Evolutionary conservation across 441 rosid genomes (phyloP).

Genomic region (Manihot esculenta): DNA sequence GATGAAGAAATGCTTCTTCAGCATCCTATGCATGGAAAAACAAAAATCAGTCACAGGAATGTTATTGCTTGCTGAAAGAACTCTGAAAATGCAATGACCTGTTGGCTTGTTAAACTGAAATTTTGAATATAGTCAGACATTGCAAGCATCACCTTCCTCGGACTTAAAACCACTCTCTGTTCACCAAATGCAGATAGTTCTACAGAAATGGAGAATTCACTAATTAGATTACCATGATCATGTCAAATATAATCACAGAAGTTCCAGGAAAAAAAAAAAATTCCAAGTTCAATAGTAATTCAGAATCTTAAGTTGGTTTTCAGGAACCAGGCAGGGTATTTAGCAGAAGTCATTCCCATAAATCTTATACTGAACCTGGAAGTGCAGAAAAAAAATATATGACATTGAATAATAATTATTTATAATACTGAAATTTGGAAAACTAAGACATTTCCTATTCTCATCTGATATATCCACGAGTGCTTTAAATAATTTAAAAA

Average conservation of each 20-base stretch:
- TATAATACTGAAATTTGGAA: background rate
- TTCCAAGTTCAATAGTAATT: background rate
- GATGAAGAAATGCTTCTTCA: conserved; percentile 87
- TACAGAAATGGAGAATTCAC: conserved; percentile 25
- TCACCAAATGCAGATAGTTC: conserved; percentile 45
- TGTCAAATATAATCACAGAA: background rate
- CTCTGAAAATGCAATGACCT: conserved; percentile 42
- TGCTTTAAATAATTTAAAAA: background rate
- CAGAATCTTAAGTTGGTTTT: background rate
- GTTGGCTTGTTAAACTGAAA: conserved; percentile 76
- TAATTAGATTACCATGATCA: background rate
- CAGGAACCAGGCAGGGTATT: background rate
- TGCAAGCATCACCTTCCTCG: conserved; percentile 70
- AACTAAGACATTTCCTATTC: background rate
- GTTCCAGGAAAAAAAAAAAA: conserved; percentile 1
- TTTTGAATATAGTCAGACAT: conserved; percentile 52
- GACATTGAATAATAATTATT: background rate
- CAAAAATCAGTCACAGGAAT: conserved; percentile 18
- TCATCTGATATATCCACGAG: background rate
- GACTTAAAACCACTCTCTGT: conserved; percentile 50
- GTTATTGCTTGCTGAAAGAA: conserved; percentile 10
- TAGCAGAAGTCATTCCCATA: background rate
- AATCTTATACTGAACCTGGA: background rate
- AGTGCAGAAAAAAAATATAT: background rate
- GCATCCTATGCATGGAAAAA: conserved; percentile 65